Conservation (phyloP, 768 basidiomycete species). For the Naganishia onofrii region DNA sequence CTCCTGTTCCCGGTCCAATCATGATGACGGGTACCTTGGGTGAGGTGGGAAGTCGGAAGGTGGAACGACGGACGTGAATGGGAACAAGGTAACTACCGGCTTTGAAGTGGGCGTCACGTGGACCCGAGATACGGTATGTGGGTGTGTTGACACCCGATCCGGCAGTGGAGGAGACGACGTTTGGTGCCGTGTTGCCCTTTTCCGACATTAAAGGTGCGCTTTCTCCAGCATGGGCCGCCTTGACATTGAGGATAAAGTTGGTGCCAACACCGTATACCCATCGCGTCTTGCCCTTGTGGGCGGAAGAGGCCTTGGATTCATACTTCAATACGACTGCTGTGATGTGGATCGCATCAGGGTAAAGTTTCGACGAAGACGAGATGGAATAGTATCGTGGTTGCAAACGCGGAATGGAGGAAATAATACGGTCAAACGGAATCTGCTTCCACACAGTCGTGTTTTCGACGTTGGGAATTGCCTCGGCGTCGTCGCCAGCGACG, state of each 20-base stretch:
- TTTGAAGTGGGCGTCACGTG: constrained; percentile 75
- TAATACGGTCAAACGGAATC: constrained; percentile 94
- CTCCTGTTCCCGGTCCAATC: constrained; percentile 98
- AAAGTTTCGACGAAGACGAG: constrained; percentile 89
- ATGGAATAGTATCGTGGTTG: constrained; percentile 99
- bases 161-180: constrained; percentile 33
- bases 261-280: constrained; percentile 87
- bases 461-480: constrained; percentile 57
- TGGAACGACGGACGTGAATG: constrained; percentile 90
- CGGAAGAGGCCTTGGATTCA: constrained; percentile 62
- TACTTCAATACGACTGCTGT: constrained; percentile 95
- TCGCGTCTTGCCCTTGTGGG: constrained; percentile 58
- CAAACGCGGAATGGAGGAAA: constrained; percentile 86
- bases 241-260: constrained; percentile 92
- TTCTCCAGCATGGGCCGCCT: constrained; percentile 68
- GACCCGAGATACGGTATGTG: constrained; percentile 81
- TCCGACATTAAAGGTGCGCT: constrained; percentile 53
- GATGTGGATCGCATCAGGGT: constrained; percentile 85
- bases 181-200: constrained; percentile 35
- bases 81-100: constrained; percentile 75
- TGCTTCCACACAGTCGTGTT: constrained; percentile 75
- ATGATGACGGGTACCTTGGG: constrained; percentile 98
- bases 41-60: constrained; percentile 94
- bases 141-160: constrained; percentile 55
- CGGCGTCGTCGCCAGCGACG: constrained; percentile 75